Percentiles rank a stretch among this genome's conserved stretches.
Evolutionary conservation across 345 rosid species (phyloP).

Genomic region (Populus deltoides): DNA sequence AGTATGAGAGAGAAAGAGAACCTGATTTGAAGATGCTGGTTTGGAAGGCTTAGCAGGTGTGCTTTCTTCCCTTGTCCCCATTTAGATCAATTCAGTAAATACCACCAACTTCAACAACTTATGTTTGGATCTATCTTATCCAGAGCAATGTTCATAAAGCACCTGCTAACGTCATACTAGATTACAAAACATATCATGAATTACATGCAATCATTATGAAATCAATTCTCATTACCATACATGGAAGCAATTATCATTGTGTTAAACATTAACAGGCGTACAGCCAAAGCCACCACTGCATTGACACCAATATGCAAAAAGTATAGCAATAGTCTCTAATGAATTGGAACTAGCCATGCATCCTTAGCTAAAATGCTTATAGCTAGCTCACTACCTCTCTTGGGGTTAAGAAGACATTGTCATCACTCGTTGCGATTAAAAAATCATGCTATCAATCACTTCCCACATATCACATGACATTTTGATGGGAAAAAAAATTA

Average conservation of each 20-base stretch:
- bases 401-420: not conserved
- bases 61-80: conserved; percentile 82
- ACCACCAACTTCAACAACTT: conserved; percentile 14
- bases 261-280: not conserved
- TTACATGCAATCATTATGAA: not conserved
- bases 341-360: not conserved
- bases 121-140: conserved; percentile 3
- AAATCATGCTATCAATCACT: not conserved
- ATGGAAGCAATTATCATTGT: not conserved
- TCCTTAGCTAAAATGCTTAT: not conserved
- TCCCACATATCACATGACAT: not conserved
- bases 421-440: not conserved
- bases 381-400: not conserved
- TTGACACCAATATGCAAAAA: not conserved
- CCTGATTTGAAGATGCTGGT: conserved; percentile 72
- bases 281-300: not conserved
- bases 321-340: not conserved
- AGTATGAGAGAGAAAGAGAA: conserved; percentile 10
- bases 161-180: conserved; percentile 22
- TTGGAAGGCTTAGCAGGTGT: conserved; percentile 69
- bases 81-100: conserved; percentile 19
- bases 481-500: not conserved
- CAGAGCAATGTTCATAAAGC: conserved; percentile 14
- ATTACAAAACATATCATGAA: conserved; percentile 15
- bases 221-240: not conserved